Percentiles rank a stretch among this genome's conserved stretches.
Evolutionary conservation across 2,329 filamentous ascomycete genomes (phyloP).

Genomic region (Trichoderma sp.): DNA sequence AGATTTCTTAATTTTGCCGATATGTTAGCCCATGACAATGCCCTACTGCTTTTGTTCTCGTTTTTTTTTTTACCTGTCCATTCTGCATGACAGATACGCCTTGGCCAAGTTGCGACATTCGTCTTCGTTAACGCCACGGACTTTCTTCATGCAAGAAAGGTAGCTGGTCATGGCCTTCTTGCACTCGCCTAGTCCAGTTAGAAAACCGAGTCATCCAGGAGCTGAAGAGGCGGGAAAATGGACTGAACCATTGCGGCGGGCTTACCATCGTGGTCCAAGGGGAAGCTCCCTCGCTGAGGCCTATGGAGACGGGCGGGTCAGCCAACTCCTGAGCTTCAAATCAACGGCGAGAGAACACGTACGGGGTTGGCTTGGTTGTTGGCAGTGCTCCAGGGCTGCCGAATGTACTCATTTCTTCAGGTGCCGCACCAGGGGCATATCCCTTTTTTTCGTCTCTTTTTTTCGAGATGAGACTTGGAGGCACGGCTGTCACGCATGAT

Average conservation of each 20-base stretch:
- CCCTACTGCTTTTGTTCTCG: not conserved
- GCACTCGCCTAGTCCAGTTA: slow-evolving; percentile 69
- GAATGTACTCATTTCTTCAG: slow-evolving; percentile 56
- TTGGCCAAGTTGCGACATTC: slow-evolving; percentile 85
- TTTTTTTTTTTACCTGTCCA: slow-evolving; percentile 72
- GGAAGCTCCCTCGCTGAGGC: slow-evolving; percentile 89
- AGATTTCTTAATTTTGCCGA: slow-evolving; percentile 61
- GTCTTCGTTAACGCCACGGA: slow-evolving; percentile 78
- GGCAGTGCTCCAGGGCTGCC: slow-evolving; percentile 67
- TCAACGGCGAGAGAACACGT: slow-evolving; percentile 35
- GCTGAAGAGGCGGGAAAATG: not conserved
- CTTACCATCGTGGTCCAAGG: slow-evolving; percentile 83
- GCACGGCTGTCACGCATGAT: slow-evolving; percentile 6
- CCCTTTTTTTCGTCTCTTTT: not conserved
- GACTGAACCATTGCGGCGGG: not conserved
- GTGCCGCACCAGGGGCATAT: slow-evolving; percentile 14
- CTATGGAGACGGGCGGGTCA: slow-evolving; percentile 41
- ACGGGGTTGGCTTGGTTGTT: slow-evolving; percentile 68
- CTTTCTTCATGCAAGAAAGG: slow-evolving; percentile 79
- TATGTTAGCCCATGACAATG: slow-evolving; percentile 1
- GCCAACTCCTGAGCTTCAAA: slow-evolving; percentile 14
- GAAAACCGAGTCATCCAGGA: not conserved
- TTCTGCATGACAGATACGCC: slow-evolving; percentile 82
- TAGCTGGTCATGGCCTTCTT: slow-evolving; percentile 84
- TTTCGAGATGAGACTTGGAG: not conserved